Evolutionary conservation across 78 protist species (phyloP).

Genomic region (Ministeria vibrans): DNA sequence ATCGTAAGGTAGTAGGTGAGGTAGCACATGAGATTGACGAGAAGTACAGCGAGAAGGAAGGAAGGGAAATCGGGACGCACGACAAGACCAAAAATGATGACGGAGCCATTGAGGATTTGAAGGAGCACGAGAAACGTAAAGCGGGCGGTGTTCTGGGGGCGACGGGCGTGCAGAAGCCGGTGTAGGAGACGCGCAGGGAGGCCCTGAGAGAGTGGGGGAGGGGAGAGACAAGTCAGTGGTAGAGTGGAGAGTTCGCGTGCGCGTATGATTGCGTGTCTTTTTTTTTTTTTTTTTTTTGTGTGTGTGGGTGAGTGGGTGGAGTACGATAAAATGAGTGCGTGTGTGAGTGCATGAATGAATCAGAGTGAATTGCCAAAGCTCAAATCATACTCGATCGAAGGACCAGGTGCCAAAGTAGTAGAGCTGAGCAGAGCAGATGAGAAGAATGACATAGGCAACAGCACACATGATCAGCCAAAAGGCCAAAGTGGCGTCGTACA

Average conservation of each 20-base stretch:
- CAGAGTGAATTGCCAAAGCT: not conserved
- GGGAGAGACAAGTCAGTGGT: not conserved
- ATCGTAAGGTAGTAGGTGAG: not conserved
- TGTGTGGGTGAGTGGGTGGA: not conserved
- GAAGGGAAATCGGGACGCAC: not conserved
- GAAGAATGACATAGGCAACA: not conserved
- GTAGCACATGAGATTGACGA: not conserved
- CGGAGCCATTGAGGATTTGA: not conserved
- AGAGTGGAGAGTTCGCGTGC: not conserved
- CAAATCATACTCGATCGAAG: not conserved
- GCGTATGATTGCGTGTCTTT: not conserved
- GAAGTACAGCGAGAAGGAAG: not conserved
- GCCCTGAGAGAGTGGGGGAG: constrained; percentile 2
- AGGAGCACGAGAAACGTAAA: not conserved
- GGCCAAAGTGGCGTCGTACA: not conserved
- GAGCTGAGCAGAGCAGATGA: not conserved
- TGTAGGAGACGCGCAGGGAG: not conserved
- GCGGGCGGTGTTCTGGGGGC: not conserved
- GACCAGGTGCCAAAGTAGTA: not conserved
- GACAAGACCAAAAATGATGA: not conserved
- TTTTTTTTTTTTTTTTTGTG: not conserved
- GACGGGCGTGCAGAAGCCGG: not conserved
- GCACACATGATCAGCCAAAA: too few relatives aligned
- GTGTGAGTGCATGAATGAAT: not conserved
- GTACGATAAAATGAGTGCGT: not conserved